A percentile compares a stretch with the other conserved stretches of the same genome.
phyloP scores from a whole-genome alignment of 202 grass and related monocot genomes.

The Cymbopogon flexuosus region DNA sequence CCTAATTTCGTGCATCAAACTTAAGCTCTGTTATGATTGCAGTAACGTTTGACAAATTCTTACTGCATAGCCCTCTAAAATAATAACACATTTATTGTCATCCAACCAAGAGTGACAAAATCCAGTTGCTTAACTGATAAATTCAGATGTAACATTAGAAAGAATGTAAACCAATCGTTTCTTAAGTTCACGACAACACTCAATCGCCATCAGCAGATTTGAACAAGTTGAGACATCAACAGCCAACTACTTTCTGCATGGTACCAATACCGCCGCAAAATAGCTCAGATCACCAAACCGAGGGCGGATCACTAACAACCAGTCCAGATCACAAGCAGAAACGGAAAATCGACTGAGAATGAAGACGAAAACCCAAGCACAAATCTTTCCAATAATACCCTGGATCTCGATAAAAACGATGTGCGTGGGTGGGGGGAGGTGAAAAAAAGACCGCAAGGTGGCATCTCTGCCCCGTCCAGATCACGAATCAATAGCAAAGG shows the following conservation, averaged over 20 bases:
- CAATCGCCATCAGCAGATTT: conserved; percentile 35
- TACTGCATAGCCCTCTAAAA: background rate
- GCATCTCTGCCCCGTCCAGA: background rate
- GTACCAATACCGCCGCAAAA: background rate
- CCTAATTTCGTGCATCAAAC: background rate
- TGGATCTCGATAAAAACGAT: conserved; percentile 21
- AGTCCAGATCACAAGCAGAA: conserved; percentile 5
- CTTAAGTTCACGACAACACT: conserved; percentile 19
- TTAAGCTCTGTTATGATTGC: background rate
- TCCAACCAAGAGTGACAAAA: background rate
- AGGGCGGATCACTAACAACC: background rate
- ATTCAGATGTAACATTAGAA: conserved; percentile 4
- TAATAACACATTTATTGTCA: background rate
- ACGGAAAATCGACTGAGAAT: background rate
- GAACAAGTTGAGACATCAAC: conserved; percentile 27
- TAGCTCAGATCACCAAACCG: conserved; percentile 1
- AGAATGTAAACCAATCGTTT: background rate
- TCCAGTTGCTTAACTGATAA: background rate
- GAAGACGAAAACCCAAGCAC: background rate
- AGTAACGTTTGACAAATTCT: background rate
- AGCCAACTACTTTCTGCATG: conserved; percentile 10
- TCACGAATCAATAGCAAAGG: background rate
- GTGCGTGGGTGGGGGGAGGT: background rate
- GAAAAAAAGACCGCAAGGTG: background rate
- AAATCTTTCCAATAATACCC: background rate